phyloP scores from a whole-genome alignment of 2,329 filamentous ascomycete species.

The Cladorrhinum sp. region DNA sequence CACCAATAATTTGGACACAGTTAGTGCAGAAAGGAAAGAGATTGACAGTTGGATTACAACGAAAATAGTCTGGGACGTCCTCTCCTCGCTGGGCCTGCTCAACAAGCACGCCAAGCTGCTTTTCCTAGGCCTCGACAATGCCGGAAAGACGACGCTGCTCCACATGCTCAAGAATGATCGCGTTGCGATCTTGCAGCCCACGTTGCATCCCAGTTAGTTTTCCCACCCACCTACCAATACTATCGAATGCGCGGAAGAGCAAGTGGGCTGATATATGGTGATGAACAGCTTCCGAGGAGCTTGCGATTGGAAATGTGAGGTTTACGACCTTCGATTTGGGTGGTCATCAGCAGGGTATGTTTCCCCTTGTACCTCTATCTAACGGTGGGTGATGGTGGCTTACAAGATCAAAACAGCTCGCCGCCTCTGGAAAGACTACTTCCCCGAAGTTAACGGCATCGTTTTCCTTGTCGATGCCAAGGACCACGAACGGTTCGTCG shows the following conservation, averaged over 20 bases:
- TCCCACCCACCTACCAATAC: conserved; percentile 17
- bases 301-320: conserved; percentile 87
- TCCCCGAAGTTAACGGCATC: conserved; percentile 93
- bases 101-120: conserved; percentile 97
- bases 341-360: conserved; percentile 83
- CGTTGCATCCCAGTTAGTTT: conserved; percentile 80
- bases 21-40: too few species aligned
- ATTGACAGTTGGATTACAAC: too few species aligned
- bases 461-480: conserved; percentile 98
- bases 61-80: conserved; percentile 75
- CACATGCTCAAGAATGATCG: conserved; percentile 98
- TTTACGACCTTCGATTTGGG: conserved; percentile 94
- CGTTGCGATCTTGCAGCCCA: conserved; percentile 85
- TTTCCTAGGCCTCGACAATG: conserved; percentile 91
- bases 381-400: background rate
- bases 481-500: conserved; percentile 88
- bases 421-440: conserved; percentile 94
- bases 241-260: background rate
- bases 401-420: conserved; percentile 55
- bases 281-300: conserved; percentile 74
- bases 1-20: too few species aligned
- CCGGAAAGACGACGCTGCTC: conserved; percentile 88
- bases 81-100: conserved; percentile 80
- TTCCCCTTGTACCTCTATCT: background rate
- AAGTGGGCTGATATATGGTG: conserved; percentile 21